Base-by-base conservation (phyloP, 75 land plant genomes). In the Azolla pinnata region DNA sequence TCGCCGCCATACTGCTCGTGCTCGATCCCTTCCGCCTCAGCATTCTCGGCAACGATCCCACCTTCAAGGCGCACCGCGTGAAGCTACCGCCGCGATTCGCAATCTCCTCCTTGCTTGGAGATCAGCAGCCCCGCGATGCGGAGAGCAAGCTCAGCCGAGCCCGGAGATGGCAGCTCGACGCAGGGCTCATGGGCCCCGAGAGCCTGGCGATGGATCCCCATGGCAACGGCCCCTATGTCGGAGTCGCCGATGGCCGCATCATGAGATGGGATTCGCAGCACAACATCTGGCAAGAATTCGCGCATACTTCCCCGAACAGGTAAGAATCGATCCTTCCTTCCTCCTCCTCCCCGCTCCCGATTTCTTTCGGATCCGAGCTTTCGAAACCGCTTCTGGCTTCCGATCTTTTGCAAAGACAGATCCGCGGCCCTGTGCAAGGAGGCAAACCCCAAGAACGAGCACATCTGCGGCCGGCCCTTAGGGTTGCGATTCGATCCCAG, bases 211-310 rank as follows among this genome's bases (percentile, higher is more conserved):
- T 84, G 38, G 95, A 92, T 30, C 67, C 75, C 29, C 45, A 17
- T 1, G 97, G 93, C 5, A 63, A 77, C 5, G 96, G 96, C 0
- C 96, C 96, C 9, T 93, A 89, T 67, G 86, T 90, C 4, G 96
- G 98, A 32, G 69, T 93, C 32, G 84, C 89, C 16, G 98, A 93
- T 62, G 98, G 98, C 24, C 67, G 98, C 44, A 61, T 93, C 20
- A 24, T 93, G 20, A 67, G 75, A 62, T 93, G 96, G 96, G 64
- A 88, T 45, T 87, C 81, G 2, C 24, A 54, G 0, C 18, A 67
- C 0, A 20, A 24, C 12, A 34, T 24, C 0, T 93, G 95, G 96
- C 32, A 45, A 19, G 79, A 83, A 18, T 93, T 93, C 60, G 90
- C 96, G 1, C 42, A 63, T 31, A 85, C 87, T 38, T 85, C 90